phyloP scores from a whole-genome alignment of 768 basidiomycete species.

The Lactarius evosmus region DNA sequence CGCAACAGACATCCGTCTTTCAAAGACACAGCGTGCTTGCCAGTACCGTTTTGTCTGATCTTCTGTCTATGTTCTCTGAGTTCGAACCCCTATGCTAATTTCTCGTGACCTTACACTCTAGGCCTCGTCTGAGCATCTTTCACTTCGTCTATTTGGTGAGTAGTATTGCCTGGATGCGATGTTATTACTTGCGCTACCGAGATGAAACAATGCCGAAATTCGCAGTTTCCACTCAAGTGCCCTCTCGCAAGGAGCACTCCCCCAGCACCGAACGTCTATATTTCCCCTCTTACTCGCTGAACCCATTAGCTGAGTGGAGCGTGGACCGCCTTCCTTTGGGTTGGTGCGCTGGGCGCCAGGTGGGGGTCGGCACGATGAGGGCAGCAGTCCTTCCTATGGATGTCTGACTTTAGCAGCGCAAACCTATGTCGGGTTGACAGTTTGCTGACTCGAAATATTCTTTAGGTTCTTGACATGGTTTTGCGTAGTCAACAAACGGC shows the following conservation, averaged over 20 bases:
- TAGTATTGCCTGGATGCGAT: not conserved
- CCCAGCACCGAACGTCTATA: slow-evolving; percentile 65
- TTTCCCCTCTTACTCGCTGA: slow-evolving; percentile 64
- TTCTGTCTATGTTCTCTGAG: slow-evolving; percentile 10
- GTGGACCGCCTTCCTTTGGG: slow-evolving; percentile 54
- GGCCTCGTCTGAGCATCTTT: not conserved
- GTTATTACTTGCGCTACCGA: slow-evolving; percentile 11
- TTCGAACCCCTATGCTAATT: not conserved
- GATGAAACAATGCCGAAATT: slow-evolving; percentile 55
- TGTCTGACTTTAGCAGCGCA: slow-evolving; percentile 57
- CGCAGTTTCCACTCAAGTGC: slow-evolving; percentile 84
- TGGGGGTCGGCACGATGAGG: slow-evolving; percentile 72
- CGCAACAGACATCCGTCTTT: slow-evolving; percentile 66
- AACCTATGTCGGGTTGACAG: not conserved
- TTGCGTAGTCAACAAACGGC: too few relatives aligned
- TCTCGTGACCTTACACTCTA: not conserved
- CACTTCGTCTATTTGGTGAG: slow-evolving; percentile 3
- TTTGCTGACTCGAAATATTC: not conserved
- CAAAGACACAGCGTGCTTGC: slow-evolving; percentile 72
- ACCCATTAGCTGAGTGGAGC: slow-evolving; percentile 57
- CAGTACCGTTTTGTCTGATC: slow-evolving; percentile 85
- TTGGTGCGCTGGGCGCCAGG: slow-evolving; percentile 70
- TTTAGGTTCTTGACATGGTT: not conserved
- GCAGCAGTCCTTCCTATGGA: slow-evolving; percentile 78
- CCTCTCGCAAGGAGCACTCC: slow-evolving; percentile 69